Percentiles rank a stretch among this genome's conserved stretches.
Evolutionary conservation across 2,329 filamentous ascomycete genomes (phyloP).

Genomic region (Xylariaceae sp.): DNA sequence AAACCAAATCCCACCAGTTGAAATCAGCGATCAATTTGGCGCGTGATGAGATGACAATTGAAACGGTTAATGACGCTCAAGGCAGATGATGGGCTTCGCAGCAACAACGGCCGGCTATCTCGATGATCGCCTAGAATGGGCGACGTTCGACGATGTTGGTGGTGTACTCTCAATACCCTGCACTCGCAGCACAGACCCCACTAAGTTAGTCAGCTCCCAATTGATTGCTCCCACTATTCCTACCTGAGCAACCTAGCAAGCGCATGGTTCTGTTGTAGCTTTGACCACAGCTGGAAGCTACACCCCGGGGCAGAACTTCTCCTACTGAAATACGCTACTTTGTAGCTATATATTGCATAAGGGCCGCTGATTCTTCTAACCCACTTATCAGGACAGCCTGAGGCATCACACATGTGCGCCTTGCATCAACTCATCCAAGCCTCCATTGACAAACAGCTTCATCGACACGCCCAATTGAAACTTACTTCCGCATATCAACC

Average conservation of each 20-base stretch:
- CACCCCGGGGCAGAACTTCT: too few relatives aligned
- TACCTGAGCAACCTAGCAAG: too few relatives aligned
- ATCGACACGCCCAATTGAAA: too few relatives aligned
- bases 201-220: too few relatives aligned
- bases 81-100: constrained; percentile 7
- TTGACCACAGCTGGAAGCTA: too few relatives aligned
- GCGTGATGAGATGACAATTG: constrained; percentile 11
- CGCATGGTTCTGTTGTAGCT: too few relatives aligned
- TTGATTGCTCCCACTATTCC: neutral
- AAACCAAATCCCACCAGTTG: neutral
- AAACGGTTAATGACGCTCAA: constrained; percentile 3
- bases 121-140: neutral
- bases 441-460: too few relatives aligned
- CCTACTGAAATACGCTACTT: too few relatives aligned
- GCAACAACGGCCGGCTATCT: constrained; percentile 5
- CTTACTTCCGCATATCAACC: too few relatives aligned
- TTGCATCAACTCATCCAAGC: neutral
- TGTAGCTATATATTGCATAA: too few relatives aligned
- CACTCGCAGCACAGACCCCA: too few relatives aligned
- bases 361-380: too few relatives aligned
- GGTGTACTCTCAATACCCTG: constrained; percentile 2
- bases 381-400: neutral
- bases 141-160: constrained; percentile 14
- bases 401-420: neutral
- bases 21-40: constrained; percentile 8